phyloP scores from a whole-genome alignment of 345 rosid genomes.

The Gossypium longicalyx region DNA sequence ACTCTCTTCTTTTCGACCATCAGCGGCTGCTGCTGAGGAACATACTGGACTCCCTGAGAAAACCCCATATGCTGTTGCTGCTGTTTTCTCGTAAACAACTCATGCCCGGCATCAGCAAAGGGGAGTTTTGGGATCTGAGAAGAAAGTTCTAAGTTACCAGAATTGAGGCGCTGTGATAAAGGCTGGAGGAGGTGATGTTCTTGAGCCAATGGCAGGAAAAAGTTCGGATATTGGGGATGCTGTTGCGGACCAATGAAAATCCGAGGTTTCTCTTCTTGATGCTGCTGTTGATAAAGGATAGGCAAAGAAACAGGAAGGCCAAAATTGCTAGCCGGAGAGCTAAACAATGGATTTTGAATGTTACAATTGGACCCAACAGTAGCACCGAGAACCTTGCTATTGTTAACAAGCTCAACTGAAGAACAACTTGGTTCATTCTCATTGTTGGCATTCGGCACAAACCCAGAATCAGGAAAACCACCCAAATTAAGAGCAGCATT shows the following conservation, averaged over 20 bases:
- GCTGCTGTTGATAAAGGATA: constrained; percentile 29
- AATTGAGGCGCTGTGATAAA: constrained; percentile 39
- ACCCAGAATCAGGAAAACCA: constrained; percentile 30
- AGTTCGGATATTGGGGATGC: constrained; percentile 29
- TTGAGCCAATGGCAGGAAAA: constrained; percentile 32
- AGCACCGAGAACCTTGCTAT: constrained; percentile 18
- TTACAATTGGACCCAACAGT: constrained; percentile 18
- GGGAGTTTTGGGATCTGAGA: constrained; percentile 33
- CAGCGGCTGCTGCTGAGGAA: constrained; percentile 32
- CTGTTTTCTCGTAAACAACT: constrained; percentile 28
- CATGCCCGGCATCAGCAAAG: constrained; percentile 31
- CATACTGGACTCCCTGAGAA: constrained; percentile 36
- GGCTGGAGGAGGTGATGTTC: constrained; percentile 35
- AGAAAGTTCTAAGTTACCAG: constrained; percentile 29
- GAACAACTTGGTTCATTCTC: constrained; percentile 26
- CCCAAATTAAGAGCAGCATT: constrained; percentile 22
- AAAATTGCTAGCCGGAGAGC: constrained; percentile 20
- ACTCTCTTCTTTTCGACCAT: constrained; percentile 31
- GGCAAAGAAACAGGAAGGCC: constrained; percentile 25
- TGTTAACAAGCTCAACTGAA: constrained; percentile 21
- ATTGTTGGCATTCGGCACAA: constrained; percentile 16
- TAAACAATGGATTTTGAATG: constrained; percentile 25
- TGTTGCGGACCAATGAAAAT: constrained; percentile 37
- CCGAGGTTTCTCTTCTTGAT: constrained; percentile 21
- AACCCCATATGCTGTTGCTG: constrained; percentile 28